Evolutionary conservation across 805 yeast genomes (phyloP), one percentile per base, ranked within the genome.

Genomic region (Saturnispora bothae): DNA sequence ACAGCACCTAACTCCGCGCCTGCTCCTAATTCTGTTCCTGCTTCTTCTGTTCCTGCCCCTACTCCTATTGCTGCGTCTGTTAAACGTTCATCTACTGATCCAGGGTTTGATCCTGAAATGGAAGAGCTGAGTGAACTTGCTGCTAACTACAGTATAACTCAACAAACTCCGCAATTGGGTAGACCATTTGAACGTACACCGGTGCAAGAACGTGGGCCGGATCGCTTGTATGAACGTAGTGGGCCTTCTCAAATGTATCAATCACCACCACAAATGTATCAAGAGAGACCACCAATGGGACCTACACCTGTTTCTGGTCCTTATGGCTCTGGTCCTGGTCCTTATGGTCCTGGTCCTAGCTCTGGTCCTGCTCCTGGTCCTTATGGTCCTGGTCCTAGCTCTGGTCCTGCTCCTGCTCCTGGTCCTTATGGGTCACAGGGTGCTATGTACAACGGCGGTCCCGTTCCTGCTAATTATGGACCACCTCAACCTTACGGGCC

Each of bases 121-220:
- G 59, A 51, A 40, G 60, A 57, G 29, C 40, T 61, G 18, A 52
- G 61, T 15, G 49, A 56, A 28, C 45, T 55, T 51, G 58, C 57
- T 5, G 55, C 49, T 20, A 53, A 50, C 27, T 56, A 54, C 37
- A 55, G 47, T 5, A 37, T 49, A 4, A 41, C 53, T 5, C 56
- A 56, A 25, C 51, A 53, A 40, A 42, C 58, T 5, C 52, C 58
- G 12, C 34, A 37, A 32, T 26, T 37, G 31, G 40, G 35, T 27
- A 26, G 15, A 37, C 35, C 32, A 31, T 31, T 31, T 31, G 35
- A 31, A 15, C 38, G 36, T 8, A 14, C n/a, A 6, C 36, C 13
- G 23, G 19, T 39, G 4, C 28, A 20, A 15, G n/a, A 32, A 17
- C 39, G 34, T 14, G 21, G 20, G 37, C 44, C 14, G 28, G 25